Evolutionary conservation across 2,329 filamentous ascomycete genomes (phyloP).

Genomic region (Scytalidium sp.): DNA sequence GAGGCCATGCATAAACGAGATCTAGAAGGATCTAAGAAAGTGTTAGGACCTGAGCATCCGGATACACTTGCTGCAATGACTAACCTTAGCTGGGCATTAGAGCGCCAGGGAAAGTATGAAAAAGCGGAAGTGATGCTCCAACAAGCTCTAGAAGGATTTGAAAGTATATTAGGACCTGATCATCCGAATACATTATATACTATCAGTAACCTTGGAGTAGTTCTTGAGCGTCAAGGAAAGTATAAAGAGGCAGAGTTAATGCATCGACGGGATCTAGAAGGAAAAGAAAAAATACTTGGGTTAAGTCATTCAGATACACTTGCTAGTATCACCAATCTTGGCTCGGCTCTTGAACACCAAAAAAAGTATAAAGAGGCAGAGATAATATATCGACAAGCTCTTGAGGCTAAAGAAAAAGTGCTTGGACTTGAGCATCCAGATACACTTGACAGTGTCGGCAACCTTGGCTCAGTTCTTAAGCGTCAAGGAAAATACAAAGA

Average conservation of each 20-base stretch:
- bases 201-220: neutral
- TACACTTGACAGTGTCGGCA: constrained; percentile 9
- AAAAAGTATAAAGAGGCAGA: constrained; percentile 16
- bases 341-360: neutral
- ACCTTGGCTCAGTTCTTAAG: constrained; percentile 2
- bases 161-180: constrained; percentile 10
- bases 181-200: neutral
- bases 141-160: constrained; percentile 5
- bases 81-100: constrained; percentile 3
- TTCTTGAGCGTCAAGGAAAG: constrained; percentile 3
- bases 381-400: constrained; percentile 8
- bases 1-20: neutral
- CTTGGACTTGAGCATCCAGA: constrained; percentile 14
- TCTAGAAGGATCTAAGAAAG: neutral
- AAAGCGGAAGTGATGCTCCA: constrained; percentile 4
- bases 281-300: neutral
- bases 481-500: constrained; percentile 1
- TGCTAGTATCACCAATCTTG: constrained; percentile 11
- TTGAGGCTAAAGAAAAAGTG: constrained; percentile 3
- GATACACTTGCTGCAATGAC: constrained; percentile 8
- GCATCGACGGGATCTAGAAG: neutral
- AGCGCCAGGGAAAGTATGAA: constrained; percentile 4
- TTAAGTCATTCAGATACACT: constrained; percentile 5
- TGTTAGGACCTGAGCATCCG: constrained; percentile 1
- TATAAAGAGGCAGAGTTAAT: constrained; percentile 5